Evolutionary conservation across 208 protist species (phyloP).

Genomic region (Balamuthia mandrillaris): DNA sequence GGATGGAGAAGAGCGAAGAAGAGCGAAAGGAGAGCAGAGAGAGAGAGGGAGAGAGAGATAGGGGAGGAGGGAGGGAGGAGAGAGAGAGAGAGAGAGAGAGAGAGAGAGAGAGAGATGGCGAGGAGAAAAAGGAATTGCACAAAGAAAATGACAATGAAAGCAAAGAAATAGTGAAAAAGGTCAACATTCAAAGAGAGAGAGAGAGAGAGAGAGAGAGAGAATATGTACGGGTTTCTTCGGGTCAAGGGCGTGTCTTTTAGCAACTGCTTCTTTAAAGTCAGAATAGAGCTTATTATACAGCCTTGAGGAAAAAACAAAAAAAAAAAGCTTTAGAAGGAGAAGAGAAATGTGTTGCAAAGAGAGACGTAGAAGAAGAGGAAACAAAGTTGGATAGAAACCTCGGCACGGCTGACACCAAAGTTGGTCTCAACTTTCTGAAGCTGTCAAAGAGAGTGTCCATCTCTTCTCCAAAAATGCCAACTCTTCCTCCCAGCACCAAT

Average conservation of each 20-base stretch:
- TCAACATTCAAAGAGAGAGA: too few relatives aligned
- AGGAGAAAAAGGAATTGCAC: neutral
- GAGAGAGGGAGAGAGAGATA: neutral
- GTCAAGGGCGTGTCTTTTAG: neutral
- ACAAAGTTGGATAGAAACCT: neutral
- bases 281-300: slow-evolving; percentile 24
- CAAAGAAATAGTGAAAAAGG: too few relatives aligned
- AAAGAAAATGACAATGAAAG: too few relatives aligned
- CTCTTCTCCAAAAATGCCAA: neutral
- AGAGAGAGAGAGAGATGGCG: neutral
- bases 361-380: neutral
- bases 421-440: neutral
- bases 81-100: neutral
- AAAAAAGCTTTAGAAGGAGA: neutral
- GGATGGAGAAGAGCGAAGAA: too few relatives aligned
- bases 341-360: neutral
- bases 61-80: too few relatives aligned
- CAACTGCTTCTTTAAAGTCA: neutral
- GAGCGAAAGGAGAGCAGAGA: neutral
- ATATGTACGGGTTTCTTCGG: too few relatives aligned
- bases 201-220: too few relatives aligned
- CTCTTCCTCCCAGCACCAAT: neutral
- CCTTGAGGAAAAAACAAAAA: neutral
- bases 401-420: neutral
- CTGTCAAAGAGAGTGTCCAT: neutral